phyloP scores from a whole-genome alignment of 75 land plant species.

The Pinus tabuliformis region DNA sequence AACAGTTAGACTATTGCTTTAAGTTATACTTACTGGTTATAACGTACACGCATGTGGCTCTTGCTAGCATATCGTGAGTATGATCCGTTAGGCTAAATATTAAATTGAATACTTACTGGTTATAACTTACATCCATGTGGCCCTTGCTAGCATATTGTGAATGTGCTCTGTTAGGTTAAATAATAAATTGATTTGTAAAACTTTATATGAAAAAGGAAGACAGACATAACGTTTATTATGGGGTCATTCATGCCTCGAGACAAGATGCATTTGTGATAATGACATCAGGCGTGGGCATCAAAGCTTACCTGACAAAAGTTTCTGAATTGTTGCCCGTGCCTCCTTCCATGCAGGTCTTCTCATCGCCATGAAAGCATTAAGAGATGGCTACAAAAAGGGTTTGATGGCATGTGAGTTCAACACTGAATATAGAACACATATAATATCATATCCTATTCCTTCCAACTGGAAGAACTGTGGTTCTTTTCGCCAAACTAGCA shows the following conservation, averaged over 20 bases:
- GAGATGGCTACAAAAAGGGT: conserved; percentile 46
- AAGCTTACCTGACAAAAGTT: conserved; percentile 75
- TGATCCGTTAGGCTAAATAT: too few relatives aligned
- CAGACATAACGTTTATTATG: background rate
- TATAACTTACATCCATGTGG: too few relatives aligned
- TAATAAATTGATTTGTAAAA: too few relatives aligned
- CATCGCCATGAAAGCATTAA: conserved; percentile 77
- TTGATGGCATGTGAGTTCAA: background rate
- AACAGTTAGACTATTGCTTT: too few relatives aligned
- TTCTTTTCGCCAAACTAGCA: background rate
- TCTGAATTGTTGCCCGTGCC: conserved; percentile 79
- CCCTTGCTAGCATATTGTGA: too few relatives aligned
- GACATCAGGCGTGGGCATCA: background rate
- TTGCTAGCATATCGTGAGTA: too few relatives aligned
- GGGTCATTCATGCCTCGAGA: background rate
- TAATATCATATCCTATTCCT: background rate
- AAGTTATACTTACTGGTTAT: too few relatives aligned
- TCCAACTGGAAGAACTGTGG: background rate
- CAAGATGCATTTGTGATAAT: too few relatives aligned
- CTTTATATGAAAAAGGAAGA: too few relatives aligned
- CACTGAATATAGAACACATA: background rate
- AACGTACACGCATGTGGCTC: too few relatives aligned
- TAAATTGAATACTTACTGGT: too few relatives aligned
- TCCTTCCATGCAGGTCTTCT: conserved; percentile 98
- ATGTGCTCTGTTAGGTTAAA: too few relatives aligned